Evolutionary conservation across 169 alveolate species (phyloP).

Genomic region (Plasmodium cynomolgi): DNA sequence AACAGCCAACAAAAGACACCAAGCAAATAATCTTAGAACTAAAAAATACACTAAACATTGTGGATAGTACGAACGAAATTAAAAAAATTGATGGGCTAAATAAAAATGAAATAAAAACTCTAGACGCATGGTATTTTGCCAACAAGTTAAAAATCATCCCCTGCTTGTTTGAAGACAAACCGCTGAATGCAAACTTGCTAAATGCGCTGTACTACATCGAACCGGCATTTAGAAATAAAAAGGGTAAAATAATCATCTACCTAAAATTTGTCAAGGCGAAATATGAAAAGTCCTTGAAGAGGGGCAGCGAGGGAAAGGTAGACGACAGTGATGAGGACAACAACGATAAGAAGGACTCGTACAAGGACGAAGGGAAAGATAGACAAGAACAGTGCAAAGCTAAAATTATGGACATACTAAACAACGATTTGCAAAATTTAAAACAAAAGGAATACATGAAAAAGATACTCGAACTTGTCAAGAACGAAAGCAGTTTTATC

Average conservation of each 20-base stretch:
- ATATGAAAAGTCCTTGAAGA: constrained; percentile 36
- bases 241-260: constrained; percentile 39
- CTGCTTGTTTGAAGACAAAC: constrained; percentile 59
- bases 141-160: constrained; percentile 65
- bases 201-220: constrained; percentile 21
- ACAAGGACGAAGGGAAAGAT: constrained; percentile 1
- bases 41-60: constrained; percentile 40
- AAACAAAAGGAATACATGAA: constrained; percentile 30
- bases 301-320: not conserved
- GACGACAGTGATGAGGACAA: not conserved
- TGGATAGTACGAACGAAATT: constrained; percentile 13
- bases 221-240: constrained; percentile 53
- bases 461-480: constrained; percentile 10
- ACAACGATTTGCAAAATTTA: constrained; percentile 23
- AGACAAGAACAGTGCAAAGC: not conserved
- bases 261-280: constrained; percentile 40
- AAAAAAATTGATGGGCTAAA: constrained; percentile 46
- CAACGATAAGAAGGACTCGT: not conserved
- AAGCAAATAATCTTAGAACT: constrained; percentile 51
- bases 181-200: constrained; percentile 5
- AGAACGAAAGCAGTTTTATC: constrained; percentile 41
- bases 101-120: constrained; percentile 13
- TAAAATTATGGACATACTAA: not conserved
- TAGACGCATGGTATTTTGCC: constrained; percentile 48
- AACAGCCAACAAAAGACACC: constrained; percentile 19